Evolutionary conservation across 1,139 yeast species (phyloP), one percentile per base, ranked within the genome.

Genomic region (Debaryomyces singareniensis): DNA sequence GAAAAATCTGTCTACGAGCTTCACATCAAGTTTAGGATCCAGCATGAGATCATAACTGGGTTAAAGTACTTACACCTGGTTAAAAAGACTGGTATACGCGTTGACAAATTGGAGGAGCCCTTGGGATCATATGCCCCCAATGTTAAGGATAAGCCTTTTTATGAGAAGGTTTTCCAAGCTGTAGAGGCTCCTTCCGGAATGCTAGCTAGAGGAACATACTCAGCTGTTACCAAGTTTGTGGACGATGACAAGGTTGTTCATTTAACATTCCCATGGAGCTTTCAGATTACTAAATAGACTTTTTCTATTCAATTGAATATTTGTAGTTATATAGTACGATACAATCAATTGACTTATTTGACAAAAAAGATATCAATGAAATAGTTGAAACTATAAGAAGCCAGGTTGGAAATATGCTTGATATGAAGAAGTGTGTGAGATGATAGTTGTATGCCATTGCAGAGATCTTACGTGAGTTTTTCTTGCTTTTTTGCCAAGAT

Each of bases 131-230:
- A 80, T 51, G 91, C 95, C 10, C 96, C 96, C 43, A 83, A 75
- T 55, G 85, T 96, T n/a, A 65, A 62, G 35, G 85, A 75, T 28
- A 85, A 80, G 51, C 95, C 95, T 6, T 79, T 54, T 47, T 87
- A 89, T 55, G 91, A 79, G 50, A 84, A 78, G 42, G 68, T 68
- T 26, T 70, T 87, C 40, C 75, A 80, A n/a, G 93, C 80, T 49
- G 89, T 84, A 36, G 95, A 86, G 55, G 96, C 96, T 11, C 97
- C 97, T 23, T 71, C 85, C 30, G 96, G 96, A 2, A 58, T 87
- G 56, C 59, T 89, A 43, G 95, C 94, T 3, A 75, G 96, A 56
- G 96, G 96, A 28, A 69, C 75, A 34, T 89, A 85, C 59, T 73
- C 79, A 30, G 95, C 95, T 13, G 68, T 74, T 25, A 78, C 94